Percentiles rank a stretch among this genome's conserved stretches.
Conservation (phyloP, 1,139 yeast species). For the Pneumocystis oryctolagi region DNA sequence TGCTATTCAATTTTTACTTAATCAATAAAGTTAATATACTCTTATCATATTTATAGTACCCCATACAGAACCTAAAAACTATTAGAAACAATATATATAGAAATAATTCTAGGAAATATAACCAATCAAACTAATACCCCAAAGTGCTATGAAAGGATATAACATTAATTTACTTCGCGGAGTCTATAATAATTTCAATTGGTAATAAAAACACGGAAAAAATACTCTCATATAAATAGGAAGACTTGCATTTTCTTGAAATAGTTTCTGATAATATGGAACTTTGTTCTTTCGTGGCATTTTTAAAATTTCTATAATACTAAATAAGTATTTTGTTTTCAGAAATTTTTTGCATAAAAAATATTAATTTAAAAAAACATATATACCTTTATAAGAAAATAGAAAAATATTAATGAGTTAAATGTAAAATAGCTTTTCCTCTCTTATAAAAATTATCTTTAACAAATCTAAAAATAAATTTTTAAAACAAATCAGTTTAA, state of each 20-base stretch:
- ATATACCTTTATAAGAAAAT: neutral
- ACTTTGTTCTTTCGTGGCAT: constrained; percentile 19
- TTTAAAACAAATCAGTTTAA: neutral
- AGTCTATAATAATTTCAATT: constrained; percentile 12
- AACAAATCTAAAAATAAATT: neutral
- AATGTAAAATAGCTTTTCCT: no score
- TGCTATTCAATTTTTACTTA: neutral
- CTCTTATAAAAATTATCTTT: neutral
- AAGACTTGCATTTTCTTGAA: constrained; percentile 25
- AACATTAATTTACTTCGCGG: constrained; percentile 62
- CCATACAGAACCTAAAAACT: neutral
- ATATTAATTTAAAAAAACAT: neutral
- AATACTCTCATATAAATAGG: constrained; percentile 27
- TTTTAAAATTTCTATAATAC: neutral
- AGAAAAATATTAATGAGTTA: neutral
- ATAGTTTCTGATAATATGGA: constrained; percentile 27
- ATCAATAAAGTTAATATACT: neutral
- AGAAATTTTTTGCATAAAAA: neutral
- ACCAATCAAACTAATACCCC: constrained; percentile 22
- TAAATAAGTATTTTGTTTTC: neutral
- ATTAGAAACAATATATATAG: neutral
- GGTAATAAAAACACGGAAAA: neutral
- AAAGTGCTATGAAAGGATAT: constrained; percentile 80
- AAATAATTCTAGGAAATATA: neutral
- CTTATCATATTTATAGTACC: neutral